These are phyloP conservation scores for Hericium rajendrae DNA, from an alignment of 768 basidiomycete species.

Conservation along the genomic window DNA sequence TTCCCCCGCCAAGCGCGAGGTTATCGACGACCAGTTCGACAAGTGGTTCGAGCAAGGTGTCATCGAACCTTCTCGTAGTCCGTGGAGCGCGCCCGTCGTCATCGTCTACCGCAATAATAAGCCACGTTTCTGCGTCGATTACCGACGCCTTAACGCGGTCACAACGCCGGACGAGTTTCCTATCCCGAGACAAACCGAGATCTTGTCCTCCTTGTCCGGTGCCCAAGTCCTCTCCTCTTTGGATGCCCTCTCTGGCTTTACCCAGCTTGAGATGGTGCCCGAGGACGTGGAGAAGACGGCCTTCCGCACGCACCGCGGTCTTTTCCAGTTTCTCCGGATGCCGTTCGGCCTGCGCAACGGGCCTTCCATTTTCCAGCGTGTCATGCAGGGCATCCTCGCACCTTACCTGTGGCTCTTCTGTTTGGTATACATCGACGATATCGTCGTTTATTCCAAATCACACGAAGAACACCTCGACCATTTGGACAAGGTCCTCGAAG, in stretches of 20 bases:
- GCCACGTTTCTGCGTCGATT: too few relatives aligned
- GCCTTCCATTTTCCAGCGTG: constrained; percentile 30
- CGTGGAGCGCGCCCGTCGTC: too few relatives aligned
- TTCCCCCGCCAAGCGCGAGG: too few relatives aligned
- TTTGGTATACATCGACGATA: constrained; percentile 4
- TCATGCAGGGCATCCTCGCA: too few relatives aligned
- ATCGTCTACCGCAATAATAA: too few relatives aligned
- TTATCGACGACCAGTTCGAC: not conserved
- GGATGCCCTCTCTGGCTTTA: too few relatives aligned
- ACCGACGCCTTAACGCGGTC: not conserved
- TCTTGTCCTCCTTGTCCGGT: constrained; percentile 6
- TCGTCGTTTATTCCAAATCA: constrained; percentile 6
- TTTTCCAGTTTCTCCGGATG: constrained; percentile 33
- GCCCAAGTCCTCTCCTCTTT: not conserved
- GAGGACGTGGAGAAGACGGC: constrained; percentile 27
- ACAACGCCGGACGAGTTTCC: constrained; percentile 19
- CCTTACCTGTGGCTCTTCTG: too few relatives aligned
- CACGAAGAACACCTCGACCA: constrained; percentile 15
- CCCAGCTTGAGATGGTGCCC: constrained; percentile 15
- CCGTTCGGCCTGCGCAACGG: constrained; percentile 25
- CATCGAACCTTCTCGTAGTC: too few relatives aligned
- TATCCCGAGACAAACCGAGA: constrained; percentile 19
- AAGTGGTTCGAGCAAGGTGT: not conserved
- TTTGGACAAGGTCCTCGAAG: constrained; percentile 18
- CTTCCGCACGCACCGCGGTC: constrained; percentile 14